Percentiles rank a stretch among this genome's conserved stretches.
Evolutionary conservation across 495 filamentous ascomycete species (phyloP).

Genomic region (Jackrogersella minutella): DNA sequence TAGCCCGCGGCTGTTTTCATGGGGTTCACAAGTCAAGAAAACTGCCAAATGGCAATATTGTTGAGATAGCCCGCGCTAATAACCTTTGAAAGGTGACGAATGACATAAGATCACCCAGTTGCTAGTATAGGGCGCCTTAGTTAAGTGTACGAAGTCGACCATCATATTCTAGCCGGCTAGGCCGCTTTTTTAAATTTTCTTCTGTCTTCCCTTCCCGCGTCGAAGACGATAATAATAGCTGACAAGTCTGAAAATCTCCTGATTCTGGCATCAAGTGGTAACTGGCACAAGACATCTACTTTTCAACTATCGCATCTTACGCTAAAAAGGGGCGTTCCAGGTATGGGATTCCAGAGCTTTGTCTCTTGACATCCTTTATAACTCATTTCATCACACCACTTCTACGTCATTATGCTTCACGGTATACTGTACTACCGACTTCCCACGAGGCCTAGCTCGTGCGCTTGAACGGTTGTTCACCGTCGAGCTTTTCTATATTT

Average conservation of each 20-base stretch:
- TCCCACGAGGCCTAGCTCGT: constrained; percentile 21
- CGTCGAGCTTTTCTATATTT: background rate
- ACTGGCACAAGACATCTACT: constrained; percentile 17
- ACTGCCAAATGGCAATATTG: constrained; percentile 10
- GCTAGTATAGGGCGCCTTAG: constrained; percentile 4
- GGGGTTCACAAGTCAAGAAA: constrained; percentile 5
- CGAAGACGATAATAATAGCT: constrained; percentile 16
- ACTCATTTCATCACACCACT: constrained; percentile 37
- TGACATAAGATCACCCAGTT: constrained; percentile 35
- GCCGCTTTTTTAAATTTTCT: background rate
- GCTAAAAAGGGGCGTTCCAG: constrained; percentile 9
- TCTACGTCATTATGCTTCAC: constrained; percentile 39
- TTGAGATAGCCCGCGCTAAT: constrained; percentile 19
- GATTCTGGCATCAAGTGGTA: constrained; percentile 26
- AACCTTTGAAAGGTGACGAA: too few relatives aligned
- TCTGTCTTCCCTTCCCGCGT: background rate
- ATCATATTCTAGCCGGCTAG: background rate
- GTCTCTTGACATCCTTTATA: constrained; percentile 32
- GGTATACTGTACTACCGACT: constrained; percentile 24
- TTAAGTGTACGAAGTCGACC: too few relatives aligned
- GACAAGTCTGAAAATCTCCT: constrained; percentile 29
- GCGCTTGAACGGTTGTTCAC: constrained; percentile 13
- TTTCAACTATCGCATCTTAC: constrained; percentile 24
- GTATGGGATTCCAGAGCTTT: constrained; percentile 10
- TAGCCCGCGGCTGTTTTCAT: constrained; percentile 12